Percentiles rank a stretch among this genome's conserved stretches.
phyloP scores from a whole-genome alignment of 2,329 filamentous ascomycete genomes.

The Penicillium thymicola region DNA sequence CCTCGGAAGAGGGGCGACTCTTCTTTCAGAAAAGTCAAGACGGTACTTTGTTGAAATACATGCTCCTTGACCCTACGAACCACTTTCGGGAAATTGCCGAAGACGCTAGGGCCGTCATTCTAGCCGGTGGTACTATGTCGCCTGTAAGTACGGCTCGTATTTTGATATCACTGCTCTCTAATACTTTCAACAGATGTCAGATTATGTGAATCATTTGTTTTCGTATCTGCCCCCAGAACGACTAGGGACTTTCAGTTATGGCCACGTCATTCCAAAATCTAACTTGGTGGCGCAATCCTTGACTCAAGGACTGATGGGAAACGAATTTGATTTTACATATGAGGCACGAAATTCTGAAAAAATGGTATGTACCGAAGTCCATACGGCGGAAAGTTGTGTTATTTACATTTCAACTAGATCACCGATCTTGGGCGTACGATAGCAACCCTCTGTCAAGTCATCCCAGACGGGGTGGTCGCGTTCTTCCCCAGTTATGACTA shows the following conservation, averaged over 20 bases:
- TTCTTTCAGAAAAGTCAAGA: conserved; percentile 52
- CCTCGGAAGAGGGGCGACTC: conserved; percentile 64
- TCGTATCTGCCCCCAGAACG: conserved; percentile 63
- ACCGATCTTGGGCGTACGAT: conserved; percentile 71
- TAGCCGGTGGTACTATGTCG: conserved; percentile 96
- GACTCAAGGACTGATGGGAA: conserved; percentile 45
- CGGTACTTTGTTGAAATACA: conserved; percentile 68
- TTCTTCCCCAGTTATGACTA: conserved; percentile 97
- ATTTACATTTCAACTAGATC: conserved; percentile 44
- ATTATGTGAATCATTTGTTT: conserved; percentile 84
- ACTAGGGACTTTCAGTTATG: conserved; percentile 82
- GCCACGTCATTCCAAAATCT: conserved; percentile 81
- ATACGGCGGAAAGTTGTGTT: background rate
- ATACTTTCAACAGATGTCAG: conserved; percentile 60
- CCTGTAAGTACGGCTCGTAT: conserved; percentile 50
- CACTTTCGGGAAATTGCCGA: conserved; percentile 87
- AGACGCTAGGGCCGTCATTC: conserved; percentile 77
- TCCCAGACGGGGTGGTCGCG: conserved; percentile 85
- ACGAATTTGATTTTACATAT: conserved; percentile 82
- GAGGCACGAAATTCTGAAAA: conserved; percentile 65
- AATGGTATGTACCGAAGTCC: conserved; percentile 48
- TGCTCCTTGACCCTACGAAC: conserved; percentile 85
- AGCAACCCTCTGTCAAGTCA: conserved; percentile 65
- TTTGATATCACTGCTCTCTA: conserved; percentile 6
- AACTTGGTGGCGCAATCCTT: conserved; percentile 80